phyloP scores from a whole-genome alignment of 768 basidiomycete species.

The Pleurotus tuoliensis region DNA sequence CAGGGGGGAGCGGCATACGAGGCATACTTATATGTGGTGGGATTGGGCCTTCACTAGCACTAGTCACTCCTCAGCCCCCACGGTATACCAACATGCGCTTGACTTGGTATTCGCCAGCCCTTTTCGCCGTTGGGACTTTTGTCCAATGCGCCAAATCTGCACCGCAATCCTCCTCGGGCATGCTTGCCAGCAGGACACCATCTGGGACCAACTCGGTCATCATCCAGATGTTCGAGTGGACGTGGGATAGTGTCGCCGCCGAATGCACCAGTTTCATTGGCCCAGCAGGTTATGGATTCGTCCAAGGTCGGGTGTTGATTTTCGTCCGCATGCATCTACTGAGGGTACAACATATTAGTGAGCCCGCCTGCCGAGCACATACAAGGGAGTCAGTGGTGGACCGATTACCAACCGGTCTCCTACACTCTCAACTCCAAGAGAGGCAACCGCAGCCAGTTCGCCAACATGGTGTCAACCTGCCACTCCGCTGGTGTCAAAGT shows the following conservation, averaged over 20 bases:
- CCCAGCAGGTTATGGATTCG: slow-evolving; percentile 66
- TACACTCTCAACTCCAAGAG: slow-evolving; percentile 65
- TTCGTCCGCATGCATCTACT: background rate
- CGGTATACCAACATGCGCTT: no score
- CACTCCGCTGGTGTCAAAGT: slow-evolving; percentile 55
- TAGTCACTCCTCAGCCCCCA: no score
- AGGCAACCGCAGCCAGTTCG: slow-evolving; percentile 51
- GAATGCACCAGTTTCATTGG: slow-evolving; percentile 68
- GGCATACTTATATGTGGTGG: no score
- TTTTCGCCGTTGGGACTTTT: no score
- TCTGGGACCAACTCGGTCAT: slow-evolving; percentile 43
- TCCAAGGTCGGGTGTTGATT: slow-evolving; percentile 47
- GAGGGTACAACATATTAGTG: slow-evolving; percentile 19
- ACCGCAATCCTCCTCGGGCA: no score
- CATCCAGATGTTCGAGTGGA: slow-evolving; percentile 72
- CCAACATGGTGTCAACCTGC: slow-evolving; percentile 45
- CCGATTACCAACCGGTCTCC: slow-evolving; percentile 68
- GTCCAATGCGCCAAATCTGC: no score
- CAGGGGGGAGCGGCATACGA: no score
- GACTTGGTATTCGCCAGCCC: no score
- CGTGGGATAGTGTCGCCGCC: slow-evolving; percentile 51
- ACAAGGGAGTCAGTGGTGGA: slow-evolving; percentile 65
- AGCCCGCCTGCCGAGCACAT: slow-evolving; percentile 59
- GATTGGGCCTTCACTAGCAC: no score
- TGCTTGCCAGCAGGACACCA: slow-evolving; percentile 13